A percentile compares a stretch with the other conserved stretches of the same genome.
phyloP scores from a whole-genome alignment of 2,329 filamentous ascomycete species.

The Cladophialophora psammophila region DNA sequence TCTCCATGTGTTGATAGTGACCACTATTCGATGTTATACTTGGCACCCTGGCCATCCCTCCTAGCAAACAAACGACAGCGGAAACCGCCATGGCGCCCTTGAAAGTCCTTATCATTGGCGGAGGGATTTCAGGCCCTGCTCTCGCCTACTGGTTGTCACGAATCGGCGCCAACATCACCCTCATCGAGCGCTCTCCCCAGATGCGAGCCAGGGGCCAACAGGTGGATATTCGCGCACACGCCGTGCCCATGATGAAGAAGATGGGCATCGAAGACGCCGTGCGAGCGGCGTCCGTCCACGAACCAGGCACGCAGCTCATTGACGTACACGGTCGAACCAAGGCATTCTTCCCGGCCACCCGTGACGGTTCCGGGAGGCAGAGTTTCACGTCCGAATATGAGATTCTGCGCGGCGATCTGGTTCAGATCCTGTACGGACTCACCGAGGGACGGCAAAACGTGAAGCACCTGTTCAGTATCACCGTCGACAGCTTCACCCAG shows the following conservation, averaged over 20 bases:
- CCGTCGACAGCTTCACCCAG: constrained; percentile 45
- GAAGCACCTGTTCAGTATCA: constrained; percentile 47
- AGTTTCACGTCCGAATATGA: constrained; percentile 64
- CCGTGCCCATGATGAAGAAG: constrained; percentile 59
- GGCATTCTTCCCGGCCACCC: constrained; percentile 54
- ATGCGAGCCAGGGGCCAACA: constrained; percentile 60
- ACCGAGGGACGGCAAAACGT: constrained; percentile 33
- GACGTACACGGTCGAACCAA: constrained; percentile 49
- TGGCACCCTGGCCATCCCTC: not conserved
- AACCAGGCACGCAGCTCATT: constrained; percentile 59
- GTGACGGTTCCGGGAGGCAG: constrained; percentile 46
- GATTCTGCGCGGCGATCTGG: constrained; percentile 66
- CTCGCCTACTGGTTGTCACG: constrained; percentile 60
- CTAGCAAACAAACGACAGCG: not conserved
- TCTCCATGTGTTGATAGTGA: too few relatives aligned
- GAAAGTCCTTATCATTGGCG: constrained; percentile 59
- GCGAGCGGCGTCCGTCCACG: constrained; percentile 51
- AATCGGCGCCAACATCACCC: constrained; percentile 49
- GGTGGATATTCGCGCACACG: constrained; percentile 62
- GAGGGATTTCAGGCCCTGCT: constrained; percentile 51
- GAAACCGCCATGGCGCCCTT: constrained; percentile 42
- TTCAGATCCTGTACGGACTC: constrained; percentile 57
- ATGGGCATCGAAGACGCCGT: constrained; percentile 61
- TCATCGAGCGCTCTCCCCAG: constrained; percentile 52
- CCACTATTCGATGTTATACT: not conserved